Evolutionary conservation across 2,329 filamentous ascomycete species (phyloP), one percentile per base, ranked within the genome.

Genomic region (Cryphonectria radicalis): DNA sequence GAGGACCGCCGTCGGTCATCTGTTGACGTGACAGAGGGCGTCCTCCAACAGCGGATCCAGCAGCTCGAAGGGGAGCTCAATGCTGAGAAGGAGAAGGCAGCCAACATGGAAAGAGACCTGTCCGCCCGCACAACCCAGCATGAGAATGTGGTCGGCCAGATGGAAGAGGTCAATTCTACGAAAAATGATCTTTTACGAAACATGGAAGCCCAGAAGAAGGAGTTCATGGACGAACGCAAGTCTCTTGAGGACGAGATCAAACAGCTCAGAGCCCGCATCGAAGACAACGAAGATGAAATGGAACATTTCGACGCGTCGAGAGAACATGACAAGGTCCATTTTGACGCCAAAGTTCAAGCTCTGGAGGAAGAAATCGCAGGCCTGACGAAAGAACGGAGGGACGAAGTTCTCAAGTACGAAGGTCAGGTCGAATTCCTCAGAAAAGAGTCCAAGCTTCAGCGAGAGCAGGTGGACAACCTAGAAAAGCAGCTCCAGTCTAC

Each of bases 101-200:
- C 88, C 14, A 85, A 84, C 5, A 81, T 96, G 14, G 91, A 95
- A 74, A 91, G 90, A 76, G 93, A 97, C 73, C 86, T 92, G 3
- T 85, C 87, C 68, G 82, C 84, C 3, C 86, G 87, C 67, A 84
- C 79, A 74, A 88, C 84, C 66, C 87, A 86, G 75, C 89, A 88
- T 78, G 87, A 84, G 76, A 87, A 89, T 76, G 88, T 88, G 77
- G 91, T 87, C 82, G 88, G 84, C 77, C 91, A 91, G 76, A 88
- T 97, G 73, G 90, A 96, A 74, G 95, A 98, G 80, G 93, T 90
- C 7, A 93, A 96, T 76, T 95, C 93, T 3, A 98, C 93, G 0
- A 99, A 99, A 80, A 92, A 93, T 76, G 96, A 98, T 80, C 88
- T 99, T 13, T 90, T 99, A 82, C 92, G 93, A 74, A 99, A 99